Evolutionary conservation across 1,284 basidiomycete species (phyloP).

Genomic region (Anthracocystis setariae): DNA sequence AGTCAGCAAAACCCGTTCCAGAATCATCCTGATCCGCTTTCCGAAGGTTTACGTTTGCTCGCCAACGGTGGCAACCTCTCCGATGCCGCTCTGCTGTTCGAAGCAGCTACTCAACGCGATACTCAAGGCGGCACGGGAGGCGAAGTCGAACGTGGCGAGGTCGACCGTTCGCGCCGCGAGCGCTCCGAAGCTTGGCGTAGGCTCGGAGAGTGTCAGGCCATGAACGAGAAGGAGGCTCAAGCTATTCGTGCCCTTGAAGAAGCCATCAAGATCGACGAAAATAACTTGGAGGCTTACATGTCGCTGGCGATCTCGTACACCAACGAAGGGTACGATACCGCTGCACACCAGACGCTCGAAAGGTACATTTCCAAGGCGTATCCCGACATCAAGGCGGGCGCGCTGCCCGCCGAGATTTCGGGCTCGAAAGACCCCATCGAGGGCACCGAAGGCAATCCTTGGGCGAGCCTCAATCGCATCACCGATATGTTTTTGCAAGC

Average conservation of each 20-base stretch:
- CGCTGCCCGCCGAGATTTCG: slow-evolving; percentile 73
- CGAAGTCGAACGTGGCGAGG: slow-evolving; percentile 78
- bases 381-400: slow-evolving; percentile 72
- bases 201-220: slow-evolving; percentile 90
- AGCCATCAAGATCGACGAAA: slow-evolving; percentile 75
- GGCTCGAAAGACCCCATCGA: slow-evolving; percentile 70
- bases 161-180: slow-evolving; percentile 56
- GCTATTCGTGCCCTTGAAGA: slow-evolving; percentile 73
- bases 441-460: slow-evolving; percentile 72
- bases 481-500: slow-evolving; percentile 86
- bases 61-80: slow-evolving; percentile 82
- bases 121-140: slow-evolving; percentile 43
- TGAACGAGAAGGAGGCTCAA: slow-evolving; percentile 82
- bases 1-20: slow-evolving; percentile 75
- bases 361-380: slow-evolving; percentile 85
- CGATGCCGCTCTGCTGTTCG: slow-evolving; percentile 83
- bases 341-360: slow-evolving; percentile 85
- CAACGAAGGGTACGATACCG: slow-evolving; percentile 91
- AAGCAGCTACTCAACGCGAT: slow-evolving; percentile 75
- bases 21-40: slow-evolving; percentile 70
- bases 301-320: slow-evolving; percentile 92
- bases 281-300: slow-evolving; percentile 73
- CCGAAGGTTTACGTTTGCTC: slow-evolving; percentile 74
- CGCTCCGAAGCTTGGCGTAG: slow-evolving; percentile 89
- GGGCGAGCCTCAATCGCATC: slow-evolving; percentile 84